phyloP scores from a whole-genome alignment of 2,329 filamentous ascomycete species.

The Endothia cerciana region DNA sequence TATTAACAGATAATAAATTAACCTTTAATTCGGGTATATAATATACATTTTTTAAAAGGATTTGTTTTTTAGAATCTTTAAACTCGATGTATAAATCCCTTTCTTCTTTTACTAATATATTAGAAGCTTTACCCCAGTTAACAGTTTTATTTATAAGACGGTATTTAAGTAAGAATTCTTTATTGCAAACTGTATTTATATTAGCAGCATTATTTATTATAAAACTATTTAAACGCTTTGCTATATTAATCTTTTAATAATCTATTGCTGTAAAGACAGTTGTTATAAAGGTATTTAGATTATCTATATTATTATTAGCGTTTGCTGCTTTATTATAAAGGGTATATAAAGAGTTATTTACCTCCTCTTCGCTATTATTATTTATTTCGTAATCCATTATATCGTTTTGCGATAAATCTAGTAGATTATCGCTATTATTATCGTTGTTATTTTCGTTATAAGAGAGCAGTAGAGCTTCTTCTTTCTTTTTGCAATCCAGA shows the following conservation, averaged over 20 bases:
- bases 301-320: neutral
- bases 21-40: neutral
- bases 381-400: neutral
- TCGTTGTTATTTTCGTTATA: neutral
- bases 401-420: neutral
- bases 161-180: neutral
- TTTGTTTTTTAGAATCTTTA: neutral
- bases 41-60: neutral
- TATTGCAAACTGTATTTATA: constrained; percentile 13
- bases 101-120: neutral
- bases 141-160: neutral
- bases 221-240: neutral
- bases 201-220: neutral
- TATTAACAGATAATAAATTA: neutral
- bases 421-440: neutral
- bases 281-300: neutral
- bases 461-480: neutral
- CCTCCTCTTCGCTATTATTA: neutral
- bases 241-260: neutral
- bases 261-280: too few species aligned
- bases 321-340: constrained; percentile 1
- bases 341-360: constrained; percentile 2
- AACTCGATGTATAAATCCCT: neutral
- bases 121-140: neutral
- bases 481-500: neutral